Percentiles rank a stretch among this genome's conserved stretches.
Evolutionary conservation across 2,329 filamentous ascomycete genomes (phyloP).

Genomic region (Calonectria crousiana): DNA sequence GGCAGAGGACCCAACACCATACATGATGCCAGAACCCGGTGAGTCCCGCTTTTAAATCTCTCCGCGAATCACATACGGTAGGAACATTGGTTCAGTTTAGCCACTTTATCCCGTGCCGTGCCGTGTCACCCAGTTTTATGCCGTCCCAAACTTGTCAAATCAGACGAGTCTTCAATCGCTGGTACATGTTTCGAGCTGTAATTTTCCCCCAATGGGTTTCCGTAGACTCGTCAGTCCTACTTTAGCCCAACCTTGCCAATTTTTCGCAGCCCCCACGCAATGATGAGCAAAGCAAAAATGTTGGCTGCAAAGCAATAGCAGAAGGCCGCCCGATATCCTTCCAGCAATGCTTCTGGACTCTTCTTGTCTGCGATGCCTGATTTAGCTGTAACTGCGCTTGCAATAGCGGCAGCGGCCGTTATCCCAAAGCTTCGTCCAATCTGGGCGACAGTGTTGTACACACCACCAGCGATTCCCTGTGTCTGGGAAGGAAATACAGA

Average conservation of each 20-base stretch:
- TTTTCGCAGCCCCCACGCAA: conserved; percentile 22
- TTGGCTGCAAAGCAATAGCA: conserved; percentile 59
- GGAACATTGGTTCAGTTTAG: neutral
- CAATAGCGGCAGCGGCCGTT: conserved; percentile 55
- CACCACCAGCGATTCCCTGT: conserved; percentile 67
- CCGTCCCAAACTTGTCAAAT: neutral
- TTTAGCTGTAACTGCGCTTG: conserved; percentile 45
- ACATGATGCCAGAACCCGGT: no score
- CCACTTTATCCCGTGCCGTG: neutral
- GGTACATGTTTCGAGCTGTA: neutral
- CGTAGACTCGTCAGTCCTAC: neutral
- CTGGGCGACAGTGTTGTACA: conserved; percentile 68
- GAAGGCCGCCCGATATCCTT: conserved; percentile 58
- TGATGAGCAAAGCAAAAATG: conserved; percentile 12
- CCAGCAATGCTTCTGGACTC: conserved; percentile 49
- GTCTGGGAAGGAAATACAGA: conserved; percentile 63
- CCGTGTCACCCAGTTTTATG: neutral
- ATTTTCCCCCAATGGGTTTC: neutral
- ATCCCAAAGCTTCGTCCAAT: conserved; percentile 61
- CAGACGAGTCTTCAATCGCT: neutral
- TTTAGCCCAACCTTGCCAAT: conserved; percentile 29
- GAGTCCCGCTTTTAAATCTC: no score
- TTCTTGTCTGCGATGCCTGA: neutral
- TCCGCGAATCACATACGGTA: no score
- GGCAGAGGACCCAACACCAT: no score